A percentile compares a stretch with the other conserved stretches of the same genome.
phyloP scores from a whole-genome alignment of 257 asterid species.

The Agastache rugosa region DNA sequence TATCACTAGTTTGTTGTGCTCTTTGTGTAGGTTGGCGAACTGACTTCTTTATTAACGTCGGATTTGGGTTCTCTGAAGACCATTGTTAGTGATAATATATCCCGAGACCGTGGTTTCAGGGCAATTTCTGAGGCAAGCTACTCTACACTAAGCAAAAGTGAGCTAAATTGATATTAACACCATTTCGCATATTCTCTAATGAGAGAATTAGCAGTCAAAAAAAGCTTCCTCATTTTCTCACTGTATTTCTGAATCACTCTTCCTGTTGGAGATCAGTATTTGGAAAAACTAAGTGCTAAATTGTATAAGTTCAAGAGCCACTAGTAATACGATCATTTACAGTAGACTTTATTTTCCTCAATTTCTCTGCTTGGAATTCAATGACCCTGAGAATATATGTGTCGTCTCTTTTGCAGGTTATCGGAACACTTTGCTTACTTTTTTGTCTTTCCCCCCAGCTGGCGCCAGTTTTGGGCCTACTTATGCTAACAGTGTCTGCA shows the following conservation, averaged over 20 bases:
- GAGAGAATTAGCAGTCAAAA: slow-evolving; percentile 1
- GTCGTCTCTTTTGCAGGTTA: slow-evolving; percentile 60
- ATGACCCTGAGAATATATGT: slow-evolving; percentile 14
- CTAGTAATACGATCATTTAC: slow-evolving; percentile 1
- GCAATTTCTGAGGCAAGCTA: slow-evolving; percentile 99
- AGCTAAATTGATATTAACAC: slow-evolving; percentile 49
- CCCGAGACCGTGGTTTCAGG: slow-evolving; percentile 99
- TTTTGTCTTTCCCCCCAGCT: slow-evolving; percentile 80
- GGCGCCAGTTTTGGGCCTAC: slow-evolving; percentile 89
- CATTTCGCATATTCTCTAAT: slow-evolving; percentile 36
- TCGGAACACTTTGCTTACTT: slow-evolving; percentile 86
- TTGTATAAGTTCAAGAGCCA: slow-evolving; percentile 19
- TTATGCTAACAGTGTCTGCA: slow-evolving; percentile 84
- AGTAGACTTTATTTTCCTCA: slow-evolving; percentile 10
- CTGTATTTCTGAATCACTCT: neutral
- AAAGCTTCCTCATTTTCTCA: slow-evolving; percentile 16
- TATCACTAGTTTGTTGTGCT: slow-evolving; percentile 18
- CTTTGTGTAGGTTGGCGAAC: slow-evolving; percentile 83
- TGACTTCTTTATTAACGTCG: slow-evolving; percentile 84
- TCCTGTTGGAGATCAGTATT: slow-evolving; percentile 24
- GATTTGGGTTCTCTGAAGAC: slow-evolving; percentile 90
- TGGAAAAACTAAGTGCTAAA: slow-evolving; percentile 13
- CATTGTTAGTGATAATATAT: slow-evolving; percentile 86
- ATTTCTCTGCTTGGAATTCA: slow-evolving; percentile 22
- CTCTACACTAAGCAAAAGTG: slow-evolving; percentile 70